phyloP scores from a whole-genome alignment of 2,329 filamentous ascomycete species.

The Colletotrichum camelliae region DNA sequence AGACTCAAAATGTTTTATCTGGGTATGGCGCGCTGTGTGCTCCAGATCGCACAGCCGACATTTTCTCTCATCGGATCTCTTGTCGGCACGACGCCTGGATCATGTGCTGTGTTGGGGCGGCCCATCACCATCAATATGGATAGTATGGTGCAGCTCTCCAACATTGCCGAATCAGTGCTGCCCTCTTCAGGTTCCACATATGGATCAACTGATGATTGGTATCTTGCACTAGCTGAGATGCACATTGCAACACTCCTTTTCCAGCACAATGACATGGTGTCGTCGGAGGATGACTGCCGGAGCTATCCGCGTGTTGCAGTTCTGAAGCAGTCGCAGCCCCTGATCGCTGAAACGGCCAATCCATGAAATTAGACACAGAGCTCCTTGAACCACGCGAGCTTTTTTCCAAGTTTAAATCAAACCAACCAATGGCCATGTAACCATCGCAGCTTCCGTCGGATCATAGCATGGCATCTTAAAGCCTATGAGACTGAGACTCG shows the following conservation, averaged over 20 bases:
- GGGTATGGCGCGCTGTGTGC: constrained; percentile 39
- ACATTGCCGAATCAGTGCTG: constrained; percentile 11
- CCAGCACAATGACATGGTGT: constrained; percentile 37
- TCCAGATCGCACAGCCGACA: constrained; percentile 37
- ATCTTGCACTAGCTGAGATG: constrained; percentile 37
- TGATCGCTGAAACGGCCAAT: background rate
- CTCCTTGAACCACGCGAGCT: background rate
- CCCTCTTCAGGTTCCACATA: constrained; percentile 22
- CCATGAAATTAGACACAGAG: background rate
- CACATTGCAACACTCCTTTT: constrained; percentile 37
- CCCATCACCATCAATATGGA: constrained; percentile 43
- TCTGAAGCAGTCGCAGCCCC: background rate
- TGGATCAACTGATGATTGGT: constrained; percentile 34
- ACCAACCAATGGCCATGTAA: background rate
- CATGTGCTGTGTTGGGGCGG: constrained; percentile 24
- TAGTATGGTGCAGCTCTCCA: constrained; percentile 28
- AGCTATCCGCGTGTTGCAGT: background rate
- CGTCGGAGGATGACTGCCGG: constrained; percentile 30
- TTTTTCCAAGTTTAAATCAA: background rate
- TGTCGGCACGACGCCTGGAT: constrained; percentile 24
- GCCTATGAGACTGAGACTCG: background rate
- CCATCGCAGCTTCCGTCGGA: background rate
- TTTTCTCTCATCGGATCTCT: constrained; percentile 42
- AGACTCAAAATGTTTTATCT: background rate
- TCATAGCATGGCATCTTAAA: background rate